Base-by-base conservation (phyloP, 2,329 filamentous ascomycete genomes). In the Verruconis gallopava region DNA sequence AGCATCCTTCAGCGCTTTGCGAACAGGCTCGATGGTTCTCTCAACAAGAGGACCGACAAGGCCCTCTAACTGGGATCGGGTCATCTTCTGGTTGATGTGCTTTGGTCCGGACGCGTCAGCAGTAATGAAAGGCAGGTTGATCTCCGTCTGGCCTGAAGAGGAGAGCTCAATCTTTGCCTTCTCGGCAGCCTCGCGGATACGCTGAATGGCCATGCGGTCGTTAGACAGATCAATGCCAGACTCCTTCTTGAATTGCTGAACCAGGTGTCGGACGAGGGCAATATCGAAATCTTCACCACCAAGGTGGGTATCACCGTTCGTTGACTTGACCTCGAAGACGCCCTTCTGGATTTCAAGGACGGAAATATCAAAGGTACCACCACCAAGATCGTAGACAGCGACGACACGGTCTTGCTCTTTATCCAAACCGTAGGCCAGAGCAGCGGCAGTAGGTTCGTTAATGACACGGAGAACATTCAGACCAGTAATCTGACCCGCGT, bases 81-180 rank as follows among this genome's bases (percentile, higher is more conserved):
- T 84, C 65, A 96, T 77, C 79, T 94, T 94, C 61, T 75, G 73
- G 77, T 94, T 94, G 70, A 96, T 95, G 75, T 96, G 89, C 77
- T 95, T 94, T 53, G 89, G 89, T 55, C 89, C 91, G 45, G 84
- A 91, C 48, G 88, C 76, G 61, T 95, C 88, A 56, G 89, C 89
- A 62, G 88, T 94, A 68, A 96, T 95, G 77, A 96, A 96, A 52
- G 89, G 89, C 60, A 96, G 78, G 75, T 93, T 94, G 70, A 96
- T 95, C 59, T 95, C 89, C 53, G 89, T 96, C 66, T 93, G 85
- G 53, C 88, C 77, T 45, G 88, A 88, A 22, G 88, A 95, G 11
- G 89, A 96, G 53, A 96, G 73, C 71, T 95, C 89, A 58, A 95
- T 95, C 85, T 96, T 96, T 61, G 89, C 89, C 79, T 95, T 95